These are phyloP conservation scores for Penicillium diatomitis DNA, from an alignment of 495 filamentous ascomycete genomes.

Conservation along the genomic window DNA sequence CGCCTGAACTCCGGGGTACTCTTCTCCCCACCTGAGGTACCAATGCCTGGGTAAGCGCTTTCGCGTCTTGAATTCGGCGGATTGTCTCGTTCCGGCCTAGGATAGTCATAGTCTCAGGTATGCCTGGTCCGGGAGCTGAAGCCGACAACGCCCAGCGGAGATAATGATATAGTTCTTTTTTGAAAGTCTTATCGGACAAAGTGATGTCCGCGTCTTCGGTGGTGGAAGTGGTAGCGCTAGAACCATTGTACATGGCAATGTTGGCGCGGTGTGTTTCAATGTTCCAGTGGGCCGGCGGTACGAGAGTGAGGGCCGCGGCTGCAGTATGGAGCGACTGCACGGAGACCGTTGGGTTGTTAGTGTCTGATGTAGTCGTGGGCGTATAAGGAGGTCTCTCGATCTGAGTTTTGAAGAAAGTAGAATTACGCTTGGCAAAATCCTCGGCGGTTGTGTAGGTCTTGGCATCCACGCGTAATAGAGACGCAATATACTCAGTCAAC, in stretches of 20 bases:
- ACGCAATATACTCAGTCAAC: constrained; percentile 30
- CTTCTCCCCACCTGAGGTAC: constrained; percentile 10
- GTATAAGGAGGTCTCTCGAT: constrained; percentile 27
- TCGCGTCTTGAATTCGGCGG: constrained; percentile 43
- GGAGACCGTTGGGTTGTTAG: constrained; percentile 14
- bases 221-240: constrained; percentile 8
- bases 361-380: constrained; percentile 3
- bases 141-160: constrained; percentile 60
- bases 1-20: constrained; percentile 9
- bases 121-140: constrained; percentile 47
- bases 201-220: constrained; percentile 1
- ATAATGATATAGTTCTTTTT: constrained; percentile 43
- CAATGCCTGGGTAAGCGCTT: constrained; percentile 18
- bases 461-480: constrained; percentile 50
- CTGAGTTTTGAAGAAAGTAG: constrained; percentile 53
- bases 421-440: constrained; percentile 49
- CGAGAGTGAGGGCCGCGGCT: constrained; percentile 28
- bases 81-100: constrained; percentile 55
- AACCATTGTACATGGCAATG: constrained; percentile 32
- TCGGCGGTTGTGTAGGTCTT: constrained; percentile 51
- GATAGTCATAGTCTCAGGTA: constrained; percentile 50
- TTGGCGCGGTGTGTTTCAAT: constrained; percentile 28
- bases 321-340: constrained; percentile 32
- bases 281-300: constrained; percentile 29
- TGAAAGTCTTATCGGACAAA: constrained; percentile 25